Conservation (phyloP, 768 basidiomycete genomes). For the Tephrocybe sp. region DNA sequence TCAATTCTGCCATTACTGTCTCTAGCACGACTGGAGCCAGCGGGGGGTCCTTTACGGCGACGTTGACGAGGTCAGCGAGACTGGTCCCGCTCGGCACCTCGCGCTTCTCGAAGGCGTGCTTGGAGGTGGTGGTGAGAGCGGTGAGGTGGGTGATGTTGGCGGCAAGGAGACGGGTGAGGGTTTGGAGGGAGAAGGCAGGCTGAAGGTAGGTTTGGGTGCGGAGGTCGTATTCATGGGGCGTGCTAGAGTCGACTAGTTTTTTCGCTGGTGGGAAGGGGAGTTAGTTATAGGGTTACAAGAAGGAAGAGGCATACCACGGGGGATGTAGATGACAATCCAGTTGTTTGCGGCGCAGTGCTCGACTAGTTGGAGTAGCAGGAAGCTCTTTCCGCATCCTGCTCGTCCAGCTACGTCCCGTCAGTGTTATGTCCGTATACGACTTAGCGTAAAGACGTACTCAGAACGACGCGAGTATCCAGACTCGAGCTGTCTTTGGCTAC, state of each 20-base stretch:
- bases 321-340: slow-evolving; percentile 87
- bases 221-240: slow-evolving; percentile 70
- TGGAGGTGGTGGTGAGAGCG: slow-evolving; percentile 38
- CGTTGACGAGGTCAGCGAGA: slow-evolving; percentile 54
- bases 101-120: slow-evolving; percentile 47
- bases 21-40: slow-evolving; percentile 57
- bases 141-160: slow-evolving; percentile 54
- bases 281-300: not conserved
- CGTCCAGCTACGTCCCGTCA: slow-evolving; percentile 56
- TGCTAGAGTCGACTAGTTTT: slow-evolving; percentile 71
- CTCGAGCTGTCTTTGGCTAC: slow-evolving; percentile 50
- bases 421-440: not conserved
- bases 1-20: slow-evolving; percentile 60
- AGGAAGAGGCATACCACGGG: slow-evolving; percentile 53
- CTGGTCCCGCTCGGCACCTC: slow-evolving; percentile 47
- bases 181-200: slow-evolving; percentile 59
- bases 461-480: slow-evolving; percentile 51
- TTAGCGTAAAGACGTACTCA: slow-evolving; percentile 52
- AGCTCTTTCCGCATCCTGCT: slow-evolving; percentile 80
- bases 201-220: slow-evolving; percentile 79
- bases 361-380: slow-evolving; percentile 73
- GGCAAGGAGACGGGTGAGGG: slow-evolving; percentile 58
- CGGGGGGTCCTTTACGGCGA: slow-evolving; percentile 54
- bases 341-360: slow-evolving; percentile 61
- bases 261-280: slow-evolving; percentile 25